Base-by-base conservation (phyloP, 2,329 filamentous ascomycete genomes). In the Colletotrichum incanum region DNA sequence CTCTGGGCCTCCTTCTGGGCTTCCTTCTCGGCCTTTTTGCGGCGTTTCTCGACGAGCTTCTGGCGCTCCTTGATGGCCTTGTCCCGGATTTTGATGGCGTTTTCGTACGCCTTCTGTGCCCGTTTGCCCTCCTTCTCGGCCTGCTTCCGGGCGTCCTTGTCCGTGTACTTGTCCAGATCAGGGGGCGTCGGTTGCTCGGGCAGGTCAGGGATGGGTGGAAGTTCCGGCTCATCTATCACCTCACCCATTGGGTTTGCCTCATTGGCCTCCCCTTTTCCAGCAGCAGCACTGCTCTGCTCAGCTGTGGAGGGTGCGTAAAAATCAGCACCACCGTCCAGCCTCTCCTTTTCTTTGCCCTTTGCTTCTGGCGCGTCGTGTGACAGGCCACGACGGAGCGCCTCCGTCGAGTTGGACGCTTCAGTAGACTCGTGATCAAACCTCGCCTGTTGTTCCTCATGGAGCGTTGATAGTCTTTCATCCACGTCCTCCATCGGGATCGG, bases 101-200 rank as follows among this genome's bases (percentile, higher is more conserved):
- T 87, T 37, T 92, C 88, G 78, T 94, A 93, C 11, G 86, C 85
- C 77, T 93, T 93, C 41, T 90, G 84, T 1, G 86, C 84, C 16
- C 88, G 86, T 63, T 89, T 89, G 67, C 90, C 86, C 76, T 94
- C 92, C 69, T 92, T 93, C 76, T 94, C 91, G 1, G 91, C 92
- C 50, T 90, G 86, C 76, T 93, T 94, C 11, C 90, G 89, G 37
- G 89, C 84, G 8, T 90, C 88, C 76, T 92, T 92, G 80, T 94
- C 90, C 2, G 86, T 82, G 78, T 90, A 91, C 58, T 85, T 82
- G 55, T 85, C 84, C 1, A 91, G 79, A 75, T 94, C 87, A 1
- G 92, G 87, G 2, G 85, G 81, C 1, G 84, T 77, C 2, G 90
- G 91, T 61, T 88, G 84, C 6, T 82, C 74, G 1, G 93, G 93